A percentile compares a stretch with the other conserved stretches of the same genome.
phyloP scores from a whole-genome alignment of 768 basidiomycete genomes.

The Lyophyllum atratum region DNA sequence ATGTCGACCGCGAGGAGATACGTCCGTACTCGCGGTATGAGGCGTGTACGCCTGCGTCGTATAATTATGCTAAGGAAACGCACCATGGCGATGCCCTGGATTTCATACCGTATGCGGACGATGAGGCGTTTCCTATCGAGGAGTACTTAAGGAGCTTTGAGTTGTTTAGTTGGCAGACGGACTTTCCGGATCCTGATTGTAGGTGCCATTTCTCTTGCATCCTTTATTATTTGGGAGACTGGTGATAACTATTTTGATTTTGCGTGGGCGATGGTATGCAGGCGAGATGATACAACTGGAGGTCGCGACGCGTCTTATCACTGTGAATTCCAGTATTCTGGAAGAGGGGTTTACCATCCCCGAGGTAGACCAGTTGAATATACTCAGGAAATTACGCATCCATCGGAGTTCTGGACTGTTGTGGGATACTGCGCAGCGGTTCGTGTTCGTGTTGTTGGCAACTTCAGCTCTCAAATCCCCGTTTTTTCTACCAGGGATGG shows the following conservation, averaged over 20 bases:
- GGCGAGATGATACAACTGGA: slow-evolving; percentile 53
- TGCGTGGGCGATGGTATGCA: slow-evolving; percentile 16
- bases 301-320: slow-evolving; percentile 39
- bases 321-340: slow-evolving; percentile 7
- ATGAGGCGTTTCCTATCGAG: slow-evolving; percentile 34
- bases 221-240: background rate
- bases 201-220: slow-evolving; percentile 19
- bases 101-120: slow-evolving; percentile 53
- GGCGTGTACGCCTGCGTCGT: slow-evolving; percentile 44
- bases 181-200: slow-evolving; percentile 53
- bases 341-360: background rate
- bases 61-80: slow-evolving; percentile 25
- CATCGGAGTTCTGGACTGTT: slow-evolving; percentile 38
- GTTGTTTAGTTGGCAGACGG: slow-evolving; percentile 33
- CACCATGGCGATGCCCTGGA: background rate
- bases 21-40: slow-evolving; percentile 37
- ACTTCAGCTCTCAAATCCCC: background rate
- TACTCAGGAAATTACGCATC: slow-evolving; percentile 26
- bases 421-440: slow-evolving; percentile 47
- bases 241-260: background rate
- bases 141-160: slow-evolving; percentile 30
- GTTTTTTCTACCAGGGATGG: slow-evolving; percentile 31
- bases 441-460: background rate
- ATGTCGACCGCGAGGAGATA: background rate
- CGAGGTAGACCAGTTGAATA: slow-evolving; percentile 37